Conservation (phyloP, 441 rosid species). For the Geranium incanum region DNA sequence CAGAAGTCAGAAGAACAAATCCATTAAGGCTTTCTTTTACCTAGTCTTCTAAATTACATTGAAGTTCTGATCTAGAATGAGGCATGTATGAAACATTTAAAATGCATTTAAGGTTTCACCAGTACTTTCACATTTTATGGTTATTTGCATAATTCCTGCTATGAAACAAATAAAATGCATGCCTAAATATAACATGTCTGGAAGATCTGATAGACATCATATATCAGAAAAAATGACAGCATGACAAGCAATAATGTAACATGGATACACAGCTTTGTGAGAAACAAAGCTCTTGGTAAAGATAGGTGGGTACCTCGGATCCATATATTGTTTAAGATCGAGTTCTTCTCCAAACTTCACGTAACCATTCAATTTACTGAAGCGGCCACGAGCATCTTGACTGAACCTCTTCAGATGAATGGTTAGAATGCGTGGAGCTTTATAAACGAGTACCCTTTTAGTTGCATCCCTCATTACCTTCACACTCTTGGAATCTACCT, state of each 20-base stretch:
- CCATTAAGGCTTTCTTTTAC: neutral
- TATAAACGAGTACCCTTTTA: constrained; percentile 65
- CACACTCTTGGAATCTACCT: constrained; percentile 30
- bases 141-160: neutral
- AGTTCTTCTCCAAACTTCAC: constrained; percentile 61
- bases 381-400: constrained; percentile 85
- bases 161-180: neutral
- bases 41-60: neutral
- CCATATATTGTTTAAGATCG: constrained; percentile 68
- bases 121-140: neutral
- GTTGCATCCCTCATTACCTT: constrained; percentile 84
- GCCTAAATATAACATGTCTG: too few species aligned
- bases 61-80: neutral
- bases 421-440: constrained; percentile 71
- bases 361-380: constrained; percentile 84
- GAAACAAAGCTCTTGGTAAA: too few species aligned
- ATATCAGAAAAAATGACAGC: too few species aligned
- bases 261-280: too few species aligned
- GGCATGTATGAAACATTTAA: neutral
- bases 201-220: too few species aligned
- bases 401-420: constrained; percentile 87
- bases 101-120: neutral
- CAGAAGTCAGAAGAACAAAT: too few species aligned
- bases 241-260: too few species aligned
- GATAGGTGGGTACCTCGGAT: constrained; percentile 48